These are phyloP conservation scores for Mortierella claussenii DNA, from an alignment of 192 early-diverging fungal genomes.

Conservation along the genomic window DNA sequence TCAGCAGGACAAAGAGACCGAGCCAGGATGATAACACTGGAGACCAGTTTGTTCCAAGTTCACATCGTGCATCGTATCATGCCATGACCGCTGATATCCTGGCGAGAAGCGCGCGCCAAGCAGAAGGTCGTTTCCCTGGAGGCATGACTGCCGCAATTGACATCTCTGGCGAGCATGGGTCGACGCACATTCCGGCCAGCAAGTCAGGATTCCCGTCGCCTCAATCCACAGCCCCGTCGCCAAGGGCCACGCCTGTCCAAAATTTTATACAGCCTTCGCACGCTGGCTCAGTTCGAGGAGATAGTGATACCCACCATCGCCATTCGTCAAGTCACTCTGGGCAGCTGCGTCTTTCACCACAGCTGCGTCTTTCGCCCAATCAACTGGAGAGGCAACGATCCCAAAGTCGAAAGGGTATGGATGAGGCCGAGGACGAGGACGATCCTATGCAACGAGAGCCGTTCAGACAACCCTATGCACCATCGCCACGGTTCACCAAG, in stretches of 20 bases:
- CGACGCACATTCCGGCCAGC: background rate
- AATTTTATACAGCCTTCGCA: slow-evolving; percentile 18
- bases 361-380: slow-evolving; percentile 30
- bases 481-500: slow-evolving; percentile 15
- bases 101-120: slow-evolving; percentile 14
- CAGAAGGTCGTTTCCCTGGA: slow-evolving; percentile 15
- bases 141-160: slow-evolving; percentile 17
- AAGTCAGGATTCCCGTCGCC: slow-evolving; percentile 46
- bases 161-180: slow-evolving; percentile 5
- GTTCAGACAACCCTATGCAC: slow-evolving; percentile 3
- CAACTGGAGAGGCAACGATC: slow-evolving; percentile 12
- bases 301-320: slow-evolving; percentile 13
- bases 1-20: slow-evolving; percentile 8
- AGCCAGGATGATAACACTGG: slow-evolving; percentile 35
- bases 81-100: slow-evolving; percentile 28
- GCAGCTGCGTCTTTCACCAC: slow-evolving; percentile 32
- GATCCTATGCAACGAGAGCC: slow-evolving; percentile 26
- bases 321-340: slow-evolving; percentile 18
- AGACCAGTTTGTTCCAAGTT: slow-evolving; percentile 44
- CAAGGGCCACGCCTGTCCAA: slow-evolving; percentile 8
- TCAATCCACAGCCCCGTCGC: slow-evolving; percentile 35
- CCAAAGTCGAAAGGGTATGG: slow-evolving; percentile 30
- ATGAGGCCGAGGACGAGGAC: slow-evolving; percentile 30
- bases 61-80: slow-evolving; percentile 22
- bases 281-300: slow-evolving; percentile 21